Conservation (phyloP, 495 filamentous ascomycete species). For the Parachaetomium inaequale region DNA sequence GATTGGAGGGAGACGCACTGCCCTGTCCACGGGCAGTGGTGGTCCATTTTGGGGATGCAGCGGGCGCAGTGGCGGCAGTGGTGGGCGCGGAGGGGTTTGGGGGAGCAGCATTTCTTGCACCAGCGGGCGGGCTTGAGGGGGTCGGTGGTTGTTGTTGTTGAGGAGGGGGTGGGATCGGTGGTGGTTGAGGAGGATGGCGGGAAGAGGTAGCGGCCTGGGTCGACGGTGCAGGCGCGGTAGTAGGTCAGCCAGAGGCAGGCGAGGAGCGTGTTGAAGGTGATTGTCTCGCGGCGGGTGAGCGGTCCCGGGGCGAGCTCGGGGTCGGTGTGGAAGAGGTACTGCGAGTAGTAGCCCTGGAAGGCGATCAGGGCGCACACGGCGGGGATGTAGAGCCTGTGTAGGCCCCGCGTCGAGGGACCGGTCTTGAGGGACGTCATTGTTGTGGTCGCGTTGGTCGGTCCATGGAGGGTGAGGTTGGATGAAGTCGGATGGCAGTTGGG, state of each 20-base stretch:
- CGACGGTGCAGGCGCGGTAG: slow-evolving; percentile 66
- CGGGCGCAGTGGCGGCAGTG: slow-evolving; percentile 85
- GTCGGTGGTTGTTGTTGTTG: not conserved
- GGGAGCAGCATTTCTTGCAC: slow-evolving; percentile 82
- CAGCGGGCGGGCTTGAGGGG: slow-evolving; percentile 46
- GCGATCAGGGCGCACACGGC: slow-evolving; percentile 63
- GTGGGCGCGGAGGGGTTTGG: slow-evolving; percentile 83
- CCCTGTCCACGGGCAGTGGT: slow-evolving; percentile 94
- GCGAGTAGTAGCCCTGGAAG: slow-evolving; percentile 81
- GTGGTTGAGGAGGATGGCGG: slow-evolving; percentile 23
- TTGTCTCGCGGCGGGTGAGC: slow-evolving; percentile 55
- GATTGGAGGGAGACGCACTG: slow-evolving; percentile 92
- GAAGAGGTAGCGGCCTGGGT: slow-evolving; percentile 63
- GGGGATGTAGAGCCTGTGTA: slow-evolving; percentile 59
- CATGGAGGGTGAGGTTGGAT: slow-evolving; percentile 8
- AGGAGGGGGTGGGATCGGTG: slow-evolving; percentile 18
- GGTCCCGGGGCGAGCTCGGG: slow-evolving; percentile 63
- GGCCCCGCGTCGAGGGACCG: slow-evolving; percentile 28
- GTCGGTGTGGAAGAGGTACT: slow-evolving; percentile 65
- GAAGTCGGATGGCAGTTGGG: not conserved
- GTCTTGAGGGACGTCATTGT: slow-evolving; percentile 28
- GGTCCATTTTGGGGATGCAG: slow-evolving; percentile 97
- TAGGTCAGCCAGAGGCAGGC: slow-evolving; percentile 76
- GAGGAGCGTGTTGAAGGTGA: slow-evolving; percentile 72
- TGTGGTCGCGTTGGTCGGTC: slow-evolving; percentile 1